A percentile compares a stretch with the other conserved stretches of the same genome.
phyloP scores from a whole-genome alignment of 805 yeast species.

The Candida ascalaphidarum region DNA sequence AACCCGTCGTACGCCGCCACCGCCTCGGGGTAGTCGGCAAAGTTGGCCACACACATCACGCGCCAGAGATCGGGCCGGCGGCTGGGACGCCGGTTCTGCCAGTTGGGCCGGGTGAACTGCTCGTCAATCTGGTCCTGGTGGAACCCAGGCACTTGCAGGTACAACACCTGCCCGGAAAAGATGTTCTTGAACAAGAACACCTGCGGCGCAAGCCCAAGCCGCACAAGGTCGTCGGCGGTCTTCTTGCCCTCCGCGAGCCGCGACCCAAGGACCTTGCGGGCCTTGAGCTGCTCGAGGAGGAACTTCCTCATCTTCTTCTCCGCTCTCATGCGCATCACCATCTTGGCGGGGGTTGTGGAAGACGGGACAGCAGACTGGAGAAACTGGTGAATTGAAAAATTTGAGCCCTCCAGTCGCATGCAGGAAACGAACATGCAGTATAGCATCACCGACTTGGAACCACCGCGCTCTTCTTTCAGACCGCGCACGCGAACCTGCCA shows the following conservation, averaged over 20 bases:
- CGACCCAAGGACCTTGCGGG: conserved; percentile 34
- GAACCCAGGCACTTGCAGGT: conserved; percentile 73
- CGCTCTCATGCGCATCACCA: conserved; percentile 32
- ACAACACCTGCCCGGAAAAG: conserved; percentile 83
- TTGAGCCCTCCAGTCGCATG: no score
- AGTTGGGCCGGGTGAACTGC: conserved; percentile 76
- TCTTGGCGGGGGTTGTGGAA: no score
- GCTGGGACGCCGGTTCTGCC: conserved; percentile 79
- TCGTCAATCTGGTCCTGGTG: conserved; percentile 52
- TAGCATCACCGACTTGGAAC: no score
- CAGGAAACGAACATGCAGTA: no score
- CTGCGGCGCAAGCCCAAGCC: conserved; percentile 70
- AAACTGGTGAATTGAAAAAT: no score
- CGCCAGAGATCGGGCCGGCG: conserved; percentile 86
- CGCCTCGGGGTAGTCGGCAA: conserved; percentile 53
- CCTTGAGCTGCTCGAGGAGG: conserved; percentile 36
- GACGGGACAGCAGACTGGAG: no score
- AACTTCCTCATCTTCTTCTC: conserved; percentile 40
- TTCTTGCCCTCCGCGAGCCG: conserved; percentile 33
- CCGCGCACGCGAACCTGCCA: no score
- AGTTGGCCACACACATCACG: conserved; percentile 75
- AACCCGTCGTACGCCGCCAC: conserved; percentile 67
- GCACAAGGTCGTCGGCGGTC: conserved; percentile 20
- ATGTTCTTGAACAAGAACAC: conserved; percentile 77
- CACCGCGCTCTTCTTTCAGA: no score